Percentiles rank a stretch among this genome's conserved stretches.
Evolutionary conservation across 805 yeast species (phyloP).

Genomic region (Candida loeiensis): DNA sequence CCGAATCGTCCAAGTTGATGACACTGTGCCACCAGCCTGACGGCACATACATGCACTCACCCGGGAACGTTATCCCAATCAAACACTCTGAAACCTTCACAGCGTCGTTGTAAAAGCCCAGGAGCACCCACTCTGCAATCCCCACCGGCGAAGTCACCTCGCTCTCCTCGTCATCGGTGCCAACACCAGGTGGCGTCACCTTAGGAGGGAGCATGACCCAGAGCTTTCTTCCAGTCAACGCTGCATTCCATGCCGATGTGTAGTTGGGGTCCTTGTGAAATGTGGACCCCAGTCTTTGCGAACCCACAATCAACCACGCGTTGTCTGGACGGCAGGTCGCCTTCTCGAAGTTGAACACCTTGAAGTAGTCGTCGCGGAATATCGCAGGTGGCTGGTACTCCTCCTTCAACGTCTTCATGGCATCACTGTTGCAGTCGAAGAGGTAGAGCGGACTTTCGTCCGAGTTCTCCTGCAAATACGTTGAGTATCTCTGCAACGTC

Average conservation of each 20-base stretch:
- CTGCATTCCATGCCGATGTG: constrained; percentile 89
- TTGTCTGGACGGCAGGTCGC: constrained; percentile 73
- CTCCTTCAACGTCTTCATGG: constrained; percentile 53
- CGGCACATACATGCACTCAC: constrained; percentile 86
- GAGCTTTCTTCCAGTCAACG: constrained; percentile 67
- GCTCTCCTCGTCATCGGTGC: constrained; percentile 69
- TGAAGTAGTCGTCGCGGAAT: constrained; percentile 60
- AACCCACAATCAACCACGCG: constrained; percentile 90
- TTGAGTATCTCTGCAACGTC: constrained; percentile 58
- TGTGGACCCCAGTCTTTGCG: constrained; percentile 77
- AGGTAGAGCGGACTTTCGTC: constrained; percentile 87
- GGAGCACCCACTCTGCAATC: constrained; percentile 83
- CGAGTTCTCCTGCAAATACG: constrained; percentile 55
- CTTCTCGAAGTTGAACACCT: constrained; percentile 37
- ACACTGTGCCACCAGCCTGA: constrained; percentile 98
- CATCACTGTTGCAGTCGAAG: constrained; percentile 76
- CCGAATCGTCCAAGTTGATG: constrained; percentile 75
- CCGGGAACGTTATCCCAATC: constrained; percentile 74
- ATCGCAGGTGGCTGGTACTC: constrained; percentile 54
- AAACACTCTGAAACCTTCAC: constrained; percentile 52
- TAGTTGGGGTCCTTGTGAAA: constrained; percentile 92
- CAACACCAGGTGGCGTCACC: constrained; percentile 79
- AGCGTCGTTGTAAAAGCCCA: constrained; percentile 76
- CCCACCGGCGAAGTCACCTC: constrained; percentile 93
- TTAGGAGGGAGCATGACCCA: constrained; percentile 89